phyloP scores from a whole-genome alignment of 352 stramenopile species.

The Phytophthora gonapodyides region DNA sequence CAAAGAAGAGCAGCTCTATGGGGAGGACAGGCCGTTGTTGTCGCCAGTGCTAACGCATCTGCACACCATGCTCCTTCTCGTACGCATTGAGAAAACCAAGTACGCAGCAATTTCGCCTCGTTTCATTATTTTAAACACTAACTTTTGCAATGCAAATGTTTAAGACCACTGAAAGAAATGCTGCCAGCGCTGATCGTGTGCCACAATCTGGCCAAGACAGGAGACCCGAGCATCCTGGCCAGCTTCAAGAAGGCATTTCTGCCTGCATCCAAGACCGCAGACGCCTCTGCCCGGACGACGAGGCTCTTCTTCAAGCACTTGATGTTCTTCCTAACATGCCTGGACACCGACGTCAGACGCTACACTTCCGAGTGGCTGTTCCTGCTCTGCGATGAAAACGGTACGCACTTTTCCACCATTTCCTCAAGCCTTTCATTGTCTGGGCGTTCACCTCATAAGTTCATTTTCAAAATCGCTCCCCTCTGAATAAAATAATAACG shows the following conservation, averaged over 20 bases:
- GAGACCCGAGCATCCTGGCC: slow-evolving; percentile 20
- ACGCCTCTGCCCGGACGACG: slow-evolving; percentile 14
- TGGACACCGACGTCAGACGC: slow-evolving; percentile 71
- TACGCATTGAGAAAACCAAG: slow-evolving; percentile 69
- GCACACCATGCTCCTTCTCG: slow-evolving; percentile 53
- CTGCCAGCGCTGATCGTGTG: slow-evolving; percentile 68
- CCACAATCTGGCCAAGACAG: slow-evolving; percentile 56
- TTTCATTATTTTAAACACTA: background rate
- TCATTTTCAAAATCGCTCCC: slow-evolving; percentile 39
- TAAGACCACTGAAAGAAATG: slow-evolving; percentile 49
- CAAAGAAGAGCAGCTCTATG: background rate
- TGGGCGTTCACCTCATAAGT: slow-evolving; percentile 19
- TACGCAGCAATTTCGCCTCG: slow-evolving; percentile 6
- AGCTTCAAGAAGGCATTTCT: slow-evolving; percentile 58
- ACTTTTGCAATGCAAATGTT: background rate
- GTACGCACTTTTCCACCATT: slow-evolving; percentile 42
- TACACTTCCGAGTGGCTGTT: slow-evolving; percentile 78
- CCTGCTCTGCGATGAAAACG: slow-evolving; percentile 73
- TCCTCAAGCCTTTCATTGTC: slow-evolving; percentile 14
- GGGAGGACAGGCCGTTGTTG: slow-evolving; percentile 8
- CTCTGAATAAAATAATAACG: slow-evolving; percentile 40
- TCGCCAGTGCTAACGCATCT: slow-evolving; percentile 54
- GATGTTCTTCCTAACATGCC: slow-evolving; percentile 70
- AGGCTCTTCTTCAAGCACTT: slow-evolving; percentile 65
- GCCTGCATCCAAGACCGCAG: slow-evolving; percentile 5